These are phyloP conservation scores for Botrytis paeoniae DNA, from an alignment of 2,329 filamentous ascomycete genomes.

Conservation along the genomic window DNA sequence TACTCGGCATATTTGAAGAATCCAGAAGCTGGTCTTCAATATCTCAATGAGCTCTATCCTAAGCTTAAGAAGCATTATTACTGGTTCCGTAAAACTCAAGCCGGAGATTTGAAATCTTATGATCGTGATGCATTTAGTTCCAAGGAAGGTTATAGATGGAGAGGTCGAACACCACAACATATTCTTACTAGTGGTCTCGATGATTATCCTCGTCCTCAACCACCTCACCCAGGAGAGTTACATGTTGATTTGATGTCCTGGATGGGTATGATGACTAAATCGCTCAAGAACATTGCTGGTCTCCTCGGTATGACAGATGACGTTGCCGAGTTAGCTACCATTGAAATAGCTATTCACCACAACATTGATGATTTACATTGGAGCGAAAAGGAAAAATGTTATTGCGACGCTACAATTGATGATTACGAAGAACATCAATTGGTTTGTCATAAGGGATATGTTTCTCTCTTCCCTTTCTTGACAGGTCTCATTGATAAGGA, in stretches of 20 bases:
- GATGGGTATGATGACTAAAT: slow-evolving; percentile 94
- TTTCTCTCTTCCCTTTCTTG: slow-evolving; percentile 90
- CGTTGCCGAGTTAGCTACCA: slow-evolving; percentile 65
- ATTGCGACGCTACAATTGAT: slow-evolving; percentile 93
- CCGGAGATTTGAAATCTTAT: slow-evolving; percentile 85
- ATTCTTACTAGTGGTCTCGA: slow-evolving; percentile 92
- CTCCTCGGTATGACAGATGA: slow-evolving; percentile 76
- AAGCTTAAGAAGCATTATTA: slow-evolving; percentile 84
- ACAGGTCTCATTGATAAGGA: slow-evolving; percentile 74
- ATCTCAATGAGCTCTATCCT: slow-evolving; percentile 77
- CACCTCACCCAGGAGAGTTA: slow-evolving; percentile 91
- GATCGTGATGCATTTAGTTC: slow-evolving; percentile 82
- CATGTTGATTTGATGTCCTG: slow-evolving; percentile 93
- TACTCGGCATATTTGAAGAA: slow-evolving; percentile 66
- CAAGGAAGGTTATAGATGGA: slow-evolving; percentile 95
- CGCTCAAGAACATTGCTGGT: slow-evolving; percentile 75
- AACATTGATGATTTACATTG: slow-evolving; percentile 95
- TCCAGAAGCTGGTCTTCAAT: slow-evolving; percentile 63
- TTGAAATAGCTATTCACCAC: slow-evolving; percentile 71
- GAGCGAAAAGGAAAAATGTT: slow-evolving; percentile 75
- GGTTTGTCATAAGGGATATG: slow-evolving; percentile 95
- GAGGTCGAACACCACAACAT: slow-evolving; percentile 81
- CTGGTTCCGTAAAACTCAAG: slow-evolving; percentile 93
- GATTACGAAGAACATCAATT: slow-evolving; percentile 87
- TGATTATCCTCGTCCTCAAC: slow-evolving; percentile 91